Conservation (phyloP, 202 grass and related monocot genomes). For the Setaria italica region DNA sequence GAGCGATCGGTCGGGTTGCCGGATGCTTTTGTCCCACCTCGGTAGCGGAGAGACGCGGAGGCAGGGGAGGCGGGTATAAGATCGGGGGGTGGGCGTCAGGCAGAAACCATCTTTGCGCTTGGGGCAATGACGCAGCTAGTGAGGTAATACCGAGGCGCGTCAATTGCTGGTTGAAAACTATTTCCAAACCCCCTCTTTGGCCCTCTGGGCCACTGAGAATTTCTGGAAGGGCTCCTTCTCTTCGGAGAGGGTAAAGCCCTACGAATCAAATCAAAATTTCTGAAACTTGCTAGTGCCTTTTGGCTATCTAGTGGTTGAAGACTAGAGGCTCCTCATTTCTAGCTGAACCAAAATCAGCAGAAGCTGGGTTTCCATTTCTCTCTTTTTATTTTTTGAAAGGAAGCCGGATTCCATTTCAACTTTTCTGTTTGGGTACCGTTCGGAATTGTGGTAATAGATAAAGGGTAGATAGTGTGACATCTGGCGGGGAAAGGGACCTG, state of each 20-base stretch:
- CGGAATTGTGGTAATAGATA: too few relatives aligned
- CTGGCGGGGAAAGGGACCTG: too few relatives aligned
- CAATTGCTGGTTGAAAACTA: conserved; percentile 92
- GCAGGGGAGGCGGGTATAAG: conserved; percentile 1
- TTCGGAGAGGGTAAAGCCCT: conserved; percentile 34
- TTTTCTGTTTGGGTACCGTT: too few relatives aligned
- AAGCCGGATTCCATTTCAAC: too few relatives aligned
- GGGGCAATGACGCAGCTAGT: conserved; percentile 90
- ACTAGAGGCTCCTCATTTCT: too few relatives aligned
- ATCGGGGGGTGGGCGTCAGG: fast-evolving
- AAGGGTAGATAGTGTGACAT: too few relatives aligned
- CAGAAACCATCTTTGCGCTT: conserved; percentile 51
- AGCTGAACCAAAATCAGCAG: too few relatives aligned
- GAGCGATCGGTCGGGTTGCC: too few relatives aligned
- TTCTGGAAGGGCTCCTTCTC: conserved; percentile 65
- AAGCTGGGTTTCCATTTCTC: too few relatives aligned
- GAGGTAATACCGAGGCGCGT: conserved; percentile 77
- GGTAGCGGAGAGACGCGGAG: fast-evolving
- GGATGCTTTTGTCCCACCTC: conserved; percentile 42
- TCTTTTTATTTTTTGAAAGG: too few relatives aligned
- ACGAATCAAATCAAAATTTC: conserved; percentile 17
- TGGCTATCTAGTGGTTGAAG: too few relatives aligned
- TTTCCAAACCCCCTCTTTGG: conserved; percentile 86
- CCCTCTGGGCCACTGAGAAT: conserved; percentile 60
- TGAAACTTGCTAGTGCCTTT: too few relatives aligned